Base-by-base conservation (phyloP, 2,329 filamentous ascomycete species). In the Epichloe baconii region DNA sequence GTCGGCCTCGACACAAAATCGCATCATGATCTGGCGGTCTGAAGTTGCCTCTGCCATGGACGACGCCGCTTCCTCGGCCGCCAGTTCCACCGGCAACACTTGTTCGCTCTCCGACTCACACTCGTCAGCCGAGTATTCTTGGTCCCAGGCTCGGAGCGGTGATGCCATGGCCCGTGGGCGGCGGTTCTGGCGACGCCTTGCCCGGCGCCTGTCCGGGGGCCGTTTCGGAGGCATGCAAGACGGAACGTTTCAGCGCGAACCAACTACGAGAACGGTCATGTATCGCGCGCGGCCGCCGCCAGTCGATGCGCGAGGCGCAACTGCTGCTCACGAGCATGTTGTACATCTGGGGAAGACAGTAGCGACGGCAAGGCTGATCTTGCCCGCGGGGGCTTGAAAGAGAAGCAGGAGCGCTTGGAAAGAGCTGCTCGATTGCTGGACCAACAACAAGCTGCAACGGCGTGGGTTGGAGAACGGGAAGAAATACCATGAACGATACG, bases 11-110 rank as follows among this genome's bases (percentile, higher is more conserved):
- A 52, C 52, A 14, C 49, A 54, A 23, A 52, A 45, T 47, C 68
- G 70, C 61, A 75, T 78, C 55, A 62, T 72, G 53, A 66, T 72
- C 53, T 79, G 76, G 76, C 71, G 71, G 51, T 63, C 64, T 49
- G 76, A 78, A 62, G 72, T 78, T 46, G 65, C 65, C 37, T 60
- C 63, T 21, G 63, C 66, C 46, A 61, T 63, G 64, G 50, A 62
- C 65, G 6, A 59, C 56, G 15, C 42, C n/a, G 52, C 45, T 15
- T 62, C 60, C 19, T 59, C 64, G 15, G 58, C 58, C 35, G 46
- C 47, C 52, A n/a, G 61, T 60, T 35, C 60, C 64, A 41, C 58
- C 58, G 23, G 54, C 55, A n/a, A 48, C 21, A 44, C 47, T 4
- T 48, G 40, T 1, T 50, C 50, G 2, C 26, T 50, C 34, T 53